Evolutionary conservation across 1,139 yeast genomes (phyloP), one percentile per base, ranked within the genome.

Genomic region (Lodderomyces theae): DNA sequence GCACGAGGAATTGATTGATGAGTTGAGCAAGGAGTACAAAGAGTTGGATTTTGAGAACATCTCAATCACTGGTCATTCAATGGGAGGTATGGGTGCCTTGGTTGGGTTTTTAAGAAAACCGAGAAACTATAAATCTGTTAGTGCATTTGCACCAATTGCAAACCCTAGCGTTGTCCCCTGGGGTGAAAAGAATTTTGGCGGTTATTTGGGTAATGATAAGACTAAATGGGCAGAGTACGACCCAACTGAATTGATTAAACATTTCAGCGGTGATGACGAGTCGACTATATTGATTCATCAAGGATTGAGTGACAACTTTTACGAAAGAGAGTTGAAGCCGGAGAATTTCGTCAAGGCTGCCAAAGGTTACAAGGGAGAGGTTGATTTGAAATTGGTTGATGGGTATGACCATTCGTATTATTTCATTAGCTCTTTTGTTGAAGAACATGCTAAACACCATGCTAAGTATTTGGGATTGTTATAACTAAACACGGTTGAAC

Each of bases 61-160:
- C 41, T 77, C 92, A 21, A 80, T 92, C 49, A 82, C 94, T 9
- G 97, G 97, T 34, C 97, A 92, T 61, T 92, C 98, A 2, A 92
- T 92, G 97, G 98, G 98, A 38, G 98, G 98, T 0, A 88, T 77
- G 60, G 98, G 98, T 41, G 96, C 98, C 0, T 66, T 92, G 46
- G 69, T 84, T 42, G 82, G 95, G 12, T 90, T 79, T 59, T 66
- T 92, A 42, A 77, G 73, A 50, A 80, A 86, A 58, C 88, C 92
- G 1, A 85, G 82, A 3, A 71, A 71, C 54, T 92, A 85, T 71
- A 79, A 78, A 60, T 81, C 95, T 1, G 94, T 86, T 28, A 80
- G 90, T 46, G 97, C 97, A 0, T 92, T 92, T 66, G 80, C 97
- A 0, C 97, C 98, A 42, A 86, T 92, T 50, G 66, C 80, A 35